A percentile compares a stretch with the other conserved stretches of the same genome.
Conservation (phyloP, 192 early-diverging fungal species). For the Coemansia sp. region DNA sequence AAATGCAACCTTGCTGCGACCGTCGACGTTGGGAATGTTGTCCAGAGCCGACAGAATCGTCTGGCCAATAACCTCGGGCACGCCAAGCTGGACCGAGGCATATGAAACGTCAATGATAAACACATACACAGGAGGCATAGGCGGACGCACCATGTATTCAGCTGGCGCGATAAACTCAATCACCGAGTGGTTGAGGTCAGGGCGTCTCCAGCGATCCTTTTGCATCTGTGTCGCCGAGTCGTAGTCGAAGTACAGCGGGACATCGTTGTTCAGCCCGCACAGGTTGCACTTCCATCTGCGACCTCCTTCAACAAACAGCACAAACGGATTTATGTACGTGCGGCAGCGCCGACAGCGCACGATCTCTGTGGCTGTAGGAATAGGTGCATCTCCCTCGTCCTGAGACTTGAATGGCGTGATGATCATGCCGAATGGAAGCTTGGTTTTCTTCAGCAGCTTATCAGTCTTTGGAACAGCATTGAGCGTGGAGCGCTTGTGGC, state of each 20-base stretch:
- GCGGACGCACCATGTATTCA: conserved; percentile 98
- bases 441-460: conserved; percentile 80
- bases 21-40: conserved; percentile 83
- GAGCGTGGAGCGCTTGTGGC: conserved; percentile 87
- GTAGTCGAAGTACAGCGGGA: conserved; percentile 74
- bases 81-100: conserved; percentile 82
- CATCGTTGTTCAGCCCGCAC: conserved; percentile 90
- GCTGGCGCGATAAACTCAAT: conserved; percentile 95
- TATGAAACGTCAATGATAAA: conserved; percentile 95
- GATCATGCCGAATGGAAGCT: conserved; percentile 85
- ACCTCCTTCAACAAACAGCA: conserved; percentile 93
- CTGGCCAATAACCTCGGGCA: conserved; percentile 75
- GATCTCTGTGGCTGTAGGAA: conserved; percentile 92
- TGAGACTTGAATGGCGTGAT: conserved; percentile 75
- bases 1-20: conserved; percentile 84
- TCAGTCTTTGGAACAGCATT: conserved; percentile 86
- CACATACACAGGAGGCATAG: conserved; percentile 89
- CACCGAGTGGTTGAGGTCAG: conserved; percentile 85
- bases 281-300: conserved; percentile 96
- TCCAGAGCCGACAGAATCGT: conserved; percentile 83
- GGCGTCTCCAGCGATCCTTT: conserved; percentile 81
- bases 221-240: conserved; percentile 75
- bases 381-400: conserved; percentile 58
- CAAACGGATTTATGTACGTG: conserved; percentile 96
- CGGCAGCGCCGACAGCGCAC: conserved; percentile 93